Conservation (phyloP, 352 stramenopile genomes). For the Detonula confervacea region DNA sequence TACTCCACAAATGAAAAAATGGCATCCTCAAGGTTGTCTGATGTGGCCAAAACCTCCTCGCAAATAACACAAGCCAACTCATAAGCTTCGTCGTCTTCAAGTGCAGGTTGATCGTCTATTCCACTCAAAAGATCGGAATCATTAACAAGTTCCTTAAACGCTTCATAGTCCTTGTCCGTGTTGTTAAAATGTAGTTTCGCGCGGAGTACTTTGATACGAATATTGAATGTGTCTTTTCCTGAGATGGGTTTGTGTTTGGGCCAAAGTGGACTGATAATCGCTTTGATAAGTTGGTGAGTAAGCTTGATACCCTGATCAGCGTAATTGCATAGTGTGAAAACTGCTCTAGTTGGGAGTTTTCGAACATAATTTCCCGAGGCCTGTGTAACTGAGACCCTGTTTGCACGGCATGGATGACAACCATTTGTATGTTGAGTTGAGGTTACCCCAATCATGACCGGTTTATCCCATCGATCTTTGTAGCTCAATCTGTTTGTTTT, state of each 20-base stretch:
- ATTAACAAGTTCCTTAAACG: background rate
- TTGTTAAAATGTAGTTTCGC: background rate
- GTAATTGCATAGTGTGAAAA: background rate
- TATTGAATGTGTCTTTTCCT: background rate
- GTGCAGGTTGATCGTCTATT: background rate
- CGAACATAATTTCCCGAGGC: too few relatives aligned
- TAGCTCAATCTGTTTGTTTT: too few relatives aligned
- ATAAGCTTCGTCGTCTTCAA: conserved; percentile 1
- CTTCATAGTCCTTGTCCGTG: background rate
- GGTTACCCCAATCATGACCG: too few relatives aligned
- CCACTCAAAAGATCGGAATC: background rate
- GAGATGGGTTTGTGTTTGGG: background rate
- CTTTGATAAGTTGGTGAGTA: background rate
- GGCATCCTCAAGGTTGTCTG: background rate
- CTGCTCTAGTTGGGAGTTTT: background rate
- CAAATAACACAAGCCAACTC: background rate
- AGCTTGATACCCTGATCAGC: too few relatives aligned
- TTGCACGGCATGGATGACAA: too few relatives aligned
- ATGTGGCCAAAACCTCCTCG: background rate
- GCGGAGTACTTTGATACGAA: background rate
- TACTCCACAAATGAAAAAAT: too few relatives aligned
- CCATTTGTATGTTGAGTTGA: too few relatives aligned
- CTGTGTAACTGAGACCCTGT: too few relatives aligned
- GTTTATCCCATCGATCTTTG: too few relatives aligned
- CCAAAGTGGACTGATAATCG: background rate